These are phyloP conservation scores for Blastobotrys arbuscula DNA, from an alignment of 1,139 yeast genomes.

Conservation along the genomic window DNA sequence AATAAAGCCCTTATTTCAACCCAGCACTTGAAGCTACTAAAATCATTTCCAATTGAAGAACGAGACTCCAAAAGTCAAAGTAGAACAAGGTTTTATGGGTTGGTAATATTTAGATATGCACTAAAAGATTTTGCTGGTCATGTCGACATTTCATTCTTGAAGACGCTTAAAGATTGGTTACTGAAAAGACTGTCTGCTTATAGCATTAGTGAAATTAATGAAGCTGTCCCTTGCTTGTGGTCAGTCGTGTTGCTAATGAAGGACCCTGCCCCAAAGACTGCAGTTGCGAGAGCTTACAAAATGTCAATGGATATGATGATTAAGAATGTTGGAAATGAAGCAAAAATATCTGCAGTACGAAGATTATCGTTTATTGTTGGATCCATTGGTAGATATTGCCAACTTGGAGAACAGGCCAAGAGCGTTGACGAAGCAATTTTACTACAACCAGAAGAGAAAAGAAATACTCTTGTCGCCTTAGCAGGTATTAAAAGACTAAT, in stretches of 20 bases:
- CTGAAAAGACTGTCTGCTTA: slow-evolving; percentile 12
- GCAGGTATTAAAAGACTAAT: slow-evolving; percentile 2
- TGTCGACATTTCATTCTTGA: slow-evolving; percentile 9
- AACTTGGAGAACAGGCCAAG: slow-evolving; percentile 6
- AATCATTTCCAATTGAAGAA: slow-evolving; percentile 13
- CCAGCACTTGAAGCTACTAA: slow-evolving; percentile 9
- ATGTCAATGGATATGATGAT: slow-evolving; percentile 8
- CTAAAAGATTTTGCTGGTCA: slow-evolving; percentile 3
- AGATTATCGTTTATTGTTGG: slow-evolving; percentile 12
- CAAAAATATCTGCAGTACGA: slow-evolving; percentile 5
- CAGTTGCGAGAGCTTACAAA: slow-evolving; percentile 4
- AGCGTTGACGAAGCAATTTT: slow-evolving; percentile 2
- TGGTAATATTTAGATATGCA: slow-evolving; percentile 11
- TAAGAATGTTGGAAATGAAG: background rate
- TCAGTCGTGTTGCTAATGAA: slow-evolving; percentile 9
- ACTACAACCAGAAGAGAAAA: background rate
- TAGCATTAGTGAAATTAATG: slow-evolving; percentile 12
- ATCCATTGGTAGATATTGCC: slow-evolving; percentile 11
- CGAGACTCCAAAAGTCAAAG: slow-evolving; percentile 1
- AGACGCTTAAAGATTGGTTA: slow-evolving; percentile 9
- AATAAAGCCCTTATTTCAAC: slow-evolving; percentile 5
- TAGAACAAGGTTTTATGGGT: slow-evolving; percentile 11
- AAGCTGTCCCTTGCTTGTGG: slow-evolving; percentile 16
- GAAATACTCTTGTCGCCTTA: background rate
- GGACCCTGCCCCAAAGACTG: background rate